Evolutionary conservation across 176 grass and related monocot species (phyloP).

Genomic region (Ensete ventricosum): DNA sequence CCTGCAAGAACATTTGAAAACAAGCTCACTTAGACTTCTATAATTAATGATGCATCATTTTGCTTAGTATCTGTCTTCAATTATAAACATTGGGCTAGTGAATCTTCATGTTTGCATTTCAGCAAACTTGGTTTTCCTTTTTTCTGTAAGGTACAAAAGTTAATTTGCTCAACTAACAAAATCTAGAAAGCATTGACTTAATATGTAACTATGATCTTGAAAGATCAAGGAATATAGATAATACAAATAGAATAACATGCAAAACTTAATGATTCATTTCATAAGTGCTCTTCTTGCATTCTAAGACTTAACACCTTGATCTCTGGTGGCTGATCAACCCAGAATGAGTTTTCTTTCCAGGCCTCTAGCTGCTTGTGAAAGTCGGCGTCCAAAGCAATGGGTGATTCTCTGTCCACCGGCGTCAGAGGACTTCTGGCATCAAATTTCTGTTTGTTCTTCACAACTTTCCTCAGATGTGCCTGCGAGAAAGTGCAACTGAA

Average conservation of each 20-base stretch:
- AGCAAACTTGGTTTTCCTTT: neutral
- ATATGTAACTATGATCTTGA: neutral
- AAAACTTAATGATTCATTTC: neutral
- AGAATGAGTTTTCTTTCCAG: constrained; percentile 61
- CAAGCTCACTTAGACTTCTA: neutral
- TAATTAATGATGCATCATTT: neutral
- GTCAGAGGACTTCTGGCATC: constrained; percentile 8
- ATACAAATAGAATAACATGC: neutral
- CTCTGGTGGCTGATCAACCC: constrained; percentile 54
- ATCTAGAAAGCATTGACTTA: neutral
- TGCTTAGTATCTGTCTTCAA: neutral
- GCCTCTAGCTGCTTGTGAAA: constrained; percentile 67
- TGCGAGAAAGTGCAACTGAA: constrained; percentile 9
- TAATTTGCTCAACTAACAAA: neutral
- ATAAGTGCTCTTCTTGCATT: neutral
- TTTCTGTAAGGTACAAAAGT: neutral
- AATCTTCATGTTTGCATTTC: neutral
- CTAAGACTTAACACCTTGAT: constrained; percentile 49
- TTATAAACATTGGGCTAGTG: neutral
- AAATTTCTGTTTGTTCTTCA: constrained; percentile 22
- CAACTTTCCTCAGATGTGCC: constrained; percentile 48
- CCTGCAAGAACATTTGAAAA: constrained; percentile 38
- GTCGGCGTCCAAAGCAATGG: constrained; percentile 25
- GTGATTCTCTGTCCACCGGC: constrained; percentile 10
- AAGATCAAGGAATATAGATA: neutral